phyloP scores from a whole-genome alignment of 495 filamentous ascomycete genomes.

The Xylaria venustula region DNA sequence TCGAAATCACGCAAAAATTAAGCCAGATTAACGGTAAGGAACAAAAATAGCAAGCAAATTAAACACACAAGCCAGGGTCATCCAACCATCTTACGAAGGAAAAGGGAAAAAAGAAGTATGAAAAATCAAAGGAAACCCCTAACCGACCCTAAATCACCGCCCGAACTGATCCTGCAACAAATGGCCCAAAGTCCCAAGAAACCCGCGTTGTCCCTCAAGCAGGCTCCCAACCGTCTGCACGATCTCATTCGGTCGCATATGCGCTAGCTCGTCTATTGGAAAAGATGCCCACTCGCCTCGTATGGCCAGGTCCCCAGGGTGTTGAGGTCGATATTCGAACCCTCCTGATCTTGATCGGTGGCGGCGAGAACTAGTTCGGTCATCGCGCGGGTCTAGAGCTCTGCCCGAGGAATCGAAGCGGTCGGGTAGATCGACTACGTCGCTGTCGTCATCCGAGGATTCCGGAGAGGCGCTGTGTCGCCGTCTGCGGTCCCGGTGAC shows the following conservation, averaged over 20 bases:
- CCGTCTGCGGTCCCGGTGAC: slow-evolving; percentile 16
- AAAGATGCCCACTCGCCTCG: slow-evolving; percentile 8
- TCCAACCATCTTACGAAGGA: too few relatives aligned
- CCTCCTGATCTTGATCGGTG: slow-evolving; percentile 1
- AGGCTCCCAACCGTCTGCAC: slow-evolving; percentile 7
- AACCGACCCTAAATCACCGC: too few relatives aligned
- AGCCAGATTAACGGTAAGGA: too few relatives aligned
- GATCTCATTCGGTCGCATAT: background rate
- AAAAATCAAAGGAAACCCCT: too few relatives aligned
- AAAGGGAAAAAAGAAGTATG: too few relatives aligned
- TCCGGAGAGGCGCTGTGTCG: slow-evolving; percentile 9
- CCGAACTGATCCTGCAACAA: slow-evolving; percentile 1
- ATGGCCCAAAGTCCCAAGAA: slow-evolving; percentile 7
- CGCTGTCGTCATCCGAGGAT: slow-evolving; percentile 29
- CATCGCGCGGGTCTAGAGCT: slow-evolving; percentile 33
- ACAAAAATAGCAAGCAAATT: too few relatives aligned
- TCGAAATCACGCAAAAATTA: too few relatives aligned
- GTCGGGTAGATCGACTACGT: slow-evolving; percentile 55
- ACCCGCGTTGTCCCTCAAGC: slow-evolving; percentile 3
- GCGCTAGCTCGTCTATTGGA: background rate
- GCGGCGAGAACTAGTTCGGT: background rate
- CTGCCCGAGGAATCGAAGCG: slow-evolving; percentile 64
- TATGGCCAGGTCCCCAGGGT: slow-evolving; percentile 2
- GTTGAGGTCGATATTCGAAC: slow-evolving; percentile 11
- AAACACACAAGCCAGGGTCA: too few relatives aligned